Evolutionary conservation across 2,329 filamentous ascomycete species (phyloP).

Genomic region (Coniochaeta sp.): DNA sequence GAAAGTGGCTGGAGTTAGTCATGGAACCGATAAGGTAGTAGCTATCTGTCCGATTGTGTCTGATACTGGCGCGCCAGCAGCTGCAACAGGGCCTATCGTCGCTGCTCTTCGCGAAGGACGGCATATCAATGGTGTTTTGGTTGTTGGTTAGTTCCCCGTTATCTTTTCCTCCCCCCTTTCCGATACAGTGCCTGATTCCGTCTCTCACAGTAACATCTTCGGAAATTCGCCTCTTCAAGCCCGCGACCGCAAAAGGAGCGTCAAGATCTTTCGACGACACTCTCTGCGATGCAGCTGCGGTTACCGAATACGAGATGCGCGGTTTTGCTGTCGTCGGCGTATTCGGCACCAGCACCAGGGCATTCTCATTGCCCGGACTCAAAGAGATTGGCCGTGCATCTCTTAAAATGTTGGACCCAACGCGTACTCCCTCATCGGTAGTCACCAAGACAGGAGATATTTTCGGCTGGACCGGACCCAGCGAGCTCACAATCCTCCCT

Average conservation of each 20-base stretch:
- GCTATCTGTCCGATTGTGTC: slow-evolving; percentile 73
- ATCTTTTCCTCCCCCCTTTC: not conserved
- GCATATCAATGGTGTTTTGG: slow-evolving; percentile 71
- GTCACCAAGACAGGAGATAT: slow-evolving; percentile 76
- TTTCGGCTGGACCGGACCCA: slow-evolving; percentile 81
- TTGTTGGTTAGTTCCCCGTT: slow-evolving; percentile 52
- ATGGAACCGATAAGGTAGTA: slow-evolving; percentile 63
- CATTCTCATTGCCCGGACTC: slow-evolving; percentile 79
- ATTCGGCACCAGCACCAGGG: slow-evolving; percentile 75
- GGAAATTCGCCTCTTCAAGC: slow-evolving; percentile 82
- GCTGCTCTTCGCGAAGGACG: slow-evolving; percentile 67
- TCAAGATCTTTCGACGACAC: slow-evolving; percentile 81
- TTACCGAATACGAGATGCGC: slow-evolving; percentile 67
- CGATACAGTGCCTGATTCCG: not conserved
- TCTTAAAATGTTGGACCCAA: slow-evolving; percentile 65
- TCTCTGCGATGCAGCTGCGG: slow-evolving; percentile 72
- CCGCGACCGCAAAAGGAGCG: slow-evolving; percentile 79
- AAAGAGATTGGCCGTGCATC: slow-evolving; percentile 71
- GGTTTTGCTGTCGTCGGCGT: slow-evolving; percentile 76
- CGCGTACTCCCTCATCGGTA: slow-evolving; percentile 59
- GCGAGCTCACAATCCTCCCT: slow-evolving; percentile 75
- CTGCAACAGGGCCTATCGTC: slow-evolving; percentile 68
- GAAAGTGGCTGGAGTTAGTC: slow-evolving; percentile 60
- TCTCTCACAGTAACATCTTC: slow-evolving; percentile 48
- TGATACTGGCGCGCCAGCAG: slow-evolving; percentile 67